Evolutionary conservation across 306 rosid species (phyloP).

Genomic region (Argentina anserina): DNA sequence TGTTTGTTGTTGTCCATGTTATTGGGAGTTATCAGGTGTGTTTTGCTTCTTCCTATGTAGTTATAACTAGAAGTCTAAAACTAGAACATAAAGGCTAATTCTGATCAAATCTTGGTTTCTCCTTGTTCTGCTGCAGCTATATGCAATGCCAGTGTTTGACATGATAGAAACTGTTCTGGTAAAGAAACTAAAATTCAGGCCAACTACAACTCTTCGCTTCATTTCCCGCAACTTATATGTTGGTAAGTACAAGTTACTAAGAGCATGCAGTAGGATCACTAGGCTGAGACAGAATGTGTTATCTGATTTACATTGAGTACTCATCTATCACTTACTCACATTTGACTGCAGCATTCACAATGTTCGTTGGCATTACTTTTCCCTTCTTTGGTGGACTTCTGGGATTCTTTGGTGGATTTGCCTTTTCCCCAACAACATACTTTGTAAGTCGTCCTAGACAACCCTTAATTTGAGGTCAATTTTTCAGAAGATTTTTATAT

Average conservation of each 20-base stretch:
- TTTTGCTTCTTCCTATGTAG: neutral
- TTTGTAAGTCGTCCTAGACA: constrained; percentile 39
- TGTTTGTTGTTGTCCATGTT: constrained; percentile 76
- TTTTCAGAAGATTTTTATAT: neutral
- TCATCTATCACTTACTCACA: neutral
- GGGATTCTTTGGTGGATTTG: constrained; percentile 78
- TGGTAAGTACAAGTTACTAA: constrained; percentile 35
- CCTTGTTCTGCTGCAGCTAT: constrained; percentile 39
- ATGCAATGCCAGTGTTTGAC: constrained; percentile 81
- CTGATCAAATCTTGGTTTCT: constrained; percentile 21
- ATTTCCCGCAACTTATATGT: constrained; percentile 51
- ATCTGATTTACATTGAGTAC: neutral
- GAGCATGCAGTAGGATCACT: neutral
- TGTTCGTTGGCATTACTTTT: constrained; percentile 63
- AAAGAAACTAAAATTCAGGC: constrained; percentile 46
- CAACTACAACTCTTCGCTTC: constrained; percentile 41
- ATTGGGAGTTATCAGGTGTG: constrained; percentile 76
- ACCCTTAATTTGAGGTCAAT: neutral
- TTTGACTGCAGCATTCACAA: constrained; percentile 63
- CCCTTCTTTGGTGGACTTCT: constrained; percentile 71
- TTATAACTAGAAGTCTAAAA: constrained; percentile 18
- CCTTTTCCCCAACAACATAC: constrained; percentile 76
- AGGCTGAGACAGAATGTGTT: neutral
- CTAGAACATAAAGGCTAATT: constrained; percentile 12
- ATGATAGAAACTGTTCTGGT: constrained; percentile 65